Percentiles rank a stretch among this genome's conserved stretches.
These are phyloP conservation scores for Starmera amethionina DNA, from an alignment of 805 yeast genomes.

Conservation along the genomic window DNA sequence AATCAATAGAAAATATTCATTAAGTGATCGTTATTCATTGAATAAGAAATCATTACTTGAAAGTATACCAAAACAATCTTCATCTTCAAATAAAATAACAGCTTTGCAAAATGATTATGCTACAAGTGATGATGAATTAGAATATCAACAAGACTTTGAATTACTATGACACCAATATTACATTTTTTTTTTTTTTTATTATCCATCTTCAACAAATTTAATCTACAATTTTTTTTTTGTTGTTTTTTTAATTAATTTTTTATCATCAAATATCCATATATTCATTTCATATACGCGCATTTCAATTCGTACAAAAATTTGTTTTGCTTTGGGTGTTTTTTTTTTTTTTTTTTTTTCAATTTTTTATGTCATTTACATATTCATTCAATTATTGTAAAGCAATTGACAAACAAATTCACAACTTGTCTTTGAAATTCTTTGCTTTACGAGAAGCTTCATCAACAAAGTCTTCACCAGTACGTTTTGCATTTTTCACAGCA, in stretches of 20 bases:
- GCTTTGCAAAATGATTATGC: not conserved
- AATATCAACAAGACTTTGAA: too few species aligned
- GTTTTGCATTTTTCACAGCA: not conserved
- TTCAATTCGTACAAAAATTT: not conserved
- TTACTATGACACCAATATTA: too few species aligned
- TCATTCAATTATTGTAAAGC: not conserved
- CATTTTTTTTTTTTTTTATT: too few species aligned
- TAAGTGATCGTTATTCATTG: slow-evolving; percentile 6
- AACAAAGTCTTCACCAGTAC: not conserved
- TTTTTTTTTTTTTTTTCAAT: too few species aligned
- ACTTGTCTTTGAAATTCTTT: not conserved
- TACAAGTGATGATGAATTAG: not conserved
- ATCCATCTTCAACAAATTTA: too few species aligned
- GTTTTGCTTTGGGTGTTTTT: not conserved
- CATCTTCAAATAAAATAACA: slow-evolving; percentile 5
- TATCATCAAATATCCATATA: not conserved
- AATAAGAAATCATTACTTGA: not conserved
- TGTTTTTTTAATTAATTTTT: too few species aligned
- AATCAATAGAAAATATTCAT: slow-evolving; percentile 1
- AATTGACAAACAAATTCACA: slow-evolving; percentile 5
- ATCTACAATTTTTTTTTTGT: too few species aligned
- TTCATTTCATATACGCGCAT: not conserved
- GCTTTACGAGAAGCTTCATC: not conserved
- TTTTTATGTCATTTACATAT: too few species aligned
- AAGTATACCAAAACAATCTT: slow-evolving; percentile 4